A percentile compares a stretch with the other conserved stretches of the same genome.
Conservation (phyloP, 257 asterid species). For the Nicotiana paniculata region DNA sequence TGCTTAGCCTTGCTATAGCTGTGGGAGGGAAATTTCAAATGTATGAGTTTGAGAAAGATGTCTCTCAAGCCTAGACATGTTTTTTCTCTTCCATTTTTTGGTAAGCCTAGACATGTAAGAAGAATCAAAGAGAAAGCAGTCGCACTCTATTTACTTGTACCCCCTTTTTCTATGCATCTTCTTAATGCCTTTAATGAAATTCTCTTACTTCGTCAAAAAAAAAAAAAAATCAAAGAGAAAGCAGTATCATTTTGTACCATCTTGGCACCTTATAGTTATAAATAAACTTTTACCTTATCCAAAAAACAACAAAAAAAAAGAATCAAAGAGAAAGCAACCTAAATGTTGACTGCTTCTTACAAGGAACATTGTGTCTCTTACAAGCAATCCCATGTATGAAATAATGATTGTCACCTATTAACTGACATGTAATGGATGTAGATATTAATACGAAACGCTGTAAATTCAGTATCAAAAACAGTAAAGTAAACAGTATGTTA, state of each 20-base stretch:
- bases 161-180: no score
- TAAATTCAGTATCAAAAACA: background rate
- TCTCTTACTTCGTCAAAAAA: no score
- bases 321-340: background rate
- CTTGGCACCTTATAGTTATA: no score
- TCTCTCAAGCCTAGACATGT: background rate
- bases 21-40: background rate
- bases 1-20: slow-evolving; percentile 92
- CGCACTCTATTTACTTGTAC: no score
- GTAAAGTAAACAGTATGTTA: background rate
- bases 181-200: no score
- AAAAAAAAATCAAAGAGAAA: no score
- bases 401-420: background rate
- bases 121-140: no score
- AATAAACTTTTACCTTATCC: no score
- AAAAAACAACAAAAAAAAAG: background rate
- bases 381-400: background rate
- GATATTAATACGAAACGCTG: background rate
- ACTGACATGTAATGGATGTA: background rate
- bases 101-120: no score
- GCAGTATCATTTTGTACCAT: no score
- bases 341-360: background rate
- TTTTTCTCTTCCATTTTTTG: no score
- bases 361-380: background rate
- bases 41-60: background rate